These are phyloP conservation scores for Apophysomyces variabilis DNA, from an alignment of 371 early-diverging fungal genomes.

Conservation along the genomic window DNA sequence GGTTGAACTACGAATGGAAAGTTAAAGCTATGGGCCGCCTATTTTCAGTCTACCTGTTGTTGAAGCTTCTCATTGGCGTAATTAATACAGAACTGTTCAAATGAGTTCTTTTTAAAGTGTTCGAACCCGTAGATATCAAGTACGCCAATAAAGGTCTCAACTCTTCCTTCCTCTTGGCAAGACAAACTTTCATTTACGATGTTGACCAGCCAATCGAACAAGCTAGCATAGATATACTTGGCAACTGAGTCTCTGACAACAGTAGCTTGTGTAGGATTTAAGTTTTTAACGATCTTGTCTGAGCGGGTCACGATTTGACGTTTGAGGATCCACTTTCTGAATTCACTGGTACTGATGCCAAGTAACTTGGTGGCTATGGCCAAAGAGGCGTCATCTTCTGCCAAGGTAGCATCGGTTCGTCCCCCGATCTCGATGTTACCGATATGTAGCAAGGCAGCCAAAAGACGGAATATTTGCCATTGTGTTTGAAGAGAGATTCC, in stretches of 20 bases:
- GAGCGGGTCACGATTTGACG: constrained; percentile 86
- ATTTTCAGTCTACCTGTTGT: constrained; percentile 67
- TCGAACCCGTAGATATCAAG: constrained; percentile 98
- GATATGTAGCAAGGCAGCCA: constrained; percentile 91
- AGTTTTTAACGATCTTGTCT: constrained; percentile 83
- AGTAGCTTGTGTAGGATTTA: constrained; percentile 76
- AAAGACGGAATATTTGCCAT: constrained; percentile 87
- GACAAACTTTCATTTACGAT: constrained; percentile 82
- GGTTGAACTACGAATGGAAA: constrained; percentile 66
- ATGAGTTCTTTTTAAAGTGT: constrained; percentile 97
- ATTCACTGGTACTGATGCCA: constrained; percentile 73
- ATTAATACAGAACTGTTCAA: constrained; percentile 78
- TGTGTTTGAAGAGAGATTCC: constrained; percentile 87
- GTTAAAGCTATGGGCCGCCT: not conserved
- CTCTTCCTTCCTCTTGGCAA: constrained; percentile 55
- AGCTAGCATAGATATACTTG: constrained; percentile 89
- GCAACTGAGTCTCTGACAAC: constrained; percentile 93
- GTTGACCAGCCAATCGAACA: constrained; percentile 94
- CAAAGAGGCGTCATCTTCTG: constrained; percentile 76
- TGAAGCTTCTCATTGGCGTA: constrained; percentile 93
- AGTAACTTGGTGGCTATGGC: constrained; percentile 70
- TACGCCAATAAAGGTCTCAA: constrained; percentile 88
- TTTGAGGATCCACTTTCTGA: constrained; percentile 89
- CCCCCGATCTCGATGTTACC: constrained; percentile 91
- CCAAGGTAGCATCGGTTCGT: constrained; percentile 65